A percentile compares a stretch with the other conserved stretches of the same genome.
Evolutionary conservation across 2,329 filamentous ascomycete genomes (phyloP).

Genomic region (Torrubiella hemipterigena): DNA sequence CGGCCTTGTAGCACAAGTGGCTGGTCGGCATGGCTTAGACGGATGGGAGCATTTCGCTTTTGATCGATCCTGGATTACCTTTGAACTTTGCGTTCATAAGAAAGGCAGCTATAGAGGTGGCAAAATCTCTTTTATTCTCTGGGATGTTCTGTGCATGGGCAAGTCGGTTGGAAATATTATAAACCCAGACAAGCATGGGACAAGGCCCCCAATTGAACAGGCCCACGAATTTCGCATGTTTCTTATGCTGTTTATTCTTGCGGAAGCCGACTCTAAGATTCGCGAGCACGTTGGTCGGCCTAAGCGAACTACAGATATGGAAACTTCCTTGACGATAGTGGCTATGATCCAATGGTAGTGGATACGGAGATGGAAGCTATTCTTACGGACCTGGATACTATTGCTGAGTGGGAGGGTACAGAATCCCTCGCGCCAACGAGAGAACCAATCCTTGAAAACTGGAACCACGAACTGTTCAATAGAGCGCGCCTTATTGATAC

Average conservation of each 20-base stretch:
- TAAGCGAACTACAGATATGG: constrained; percentile 2
- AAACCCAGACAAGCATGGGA: no score
- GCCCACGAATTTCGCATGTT: constrained; percentile 13
- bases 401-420: constrained; percentile 9
- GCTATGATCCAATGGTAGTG: constrained; percentile 12
- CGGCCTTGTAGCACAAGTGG: no score
- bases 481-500: constrained; percentile 5
- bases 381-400: constrained; percentile 10
- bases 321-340: constrained; percentile 4
- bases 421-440: constrained; percentile 9
- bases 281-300: constrained; percentile 16
- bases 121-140: no score
- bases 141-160: no score
- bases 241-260: constrained; percentile 12
- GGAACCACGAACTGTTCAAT: constrained; percentile 10
- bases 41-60: no score
- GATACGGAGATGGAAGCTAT: constrained; percentile 9
- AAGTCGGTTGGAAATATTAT: no score
- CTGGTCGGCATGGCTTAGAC: no score
- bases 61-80: no score
- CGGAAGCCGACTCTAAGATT: constrained; percentile 21
- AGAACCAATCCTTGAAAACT: constrained; percentile 10
- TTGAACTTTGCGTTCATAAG: no score
- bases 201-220: no score
- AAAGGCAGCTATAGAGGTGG: no score